Evolutionary conservation across 2,329 filamentous ascomycete genomes (phyloP).

Genomic region (Colletotrichum zoysiae): DNA sequence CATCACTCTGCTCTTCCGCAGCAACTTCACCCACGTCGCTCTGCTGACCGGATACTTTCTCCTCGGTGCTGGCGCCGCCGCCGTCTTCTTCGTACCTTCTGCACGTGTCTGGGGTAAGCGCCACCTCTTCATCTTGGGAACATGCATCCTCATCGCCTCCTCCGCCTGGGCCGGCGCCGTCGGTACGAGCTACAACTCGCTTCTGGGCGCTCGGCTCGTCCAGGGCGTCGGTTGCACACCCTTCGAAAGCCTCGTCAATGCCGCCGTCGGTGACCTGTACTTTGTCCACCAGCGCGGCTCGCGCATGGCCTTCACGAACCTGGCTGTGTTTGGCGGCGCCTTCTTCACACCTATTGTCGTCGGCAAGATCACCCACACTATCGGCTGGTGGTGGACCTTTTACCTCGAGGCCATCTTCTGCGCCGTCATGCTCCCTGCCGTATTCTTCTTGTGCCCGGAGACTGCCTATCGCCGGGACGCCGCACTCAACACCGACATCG

Average conservation of each 20-base stretch:
- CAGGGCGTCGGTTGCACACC: conserved; percentile 90
- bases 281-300: conserved; percentile 87
- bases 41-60: conserved; percentile 90
- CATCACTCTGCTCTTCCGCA: conserved; percentile 74
- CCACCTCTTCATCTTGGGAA: conserved; percentile 86
- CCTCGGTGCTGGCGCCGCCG: conserved; percentile 83
- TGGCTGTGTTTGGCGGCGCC: conserved; percentile 68
- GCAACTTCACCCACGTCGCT: conserved; percentile 80
- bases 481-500: conserved; percentile 77
- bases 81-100: conserved; percentile 87
- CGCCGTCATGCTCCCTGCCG: conserved; percentile 74
- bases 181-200: conserved; percentile 74
- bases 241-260: conserved; percentile 91
- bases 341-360: conserved; percentile 88
- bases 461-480: conserved; percentile 77
- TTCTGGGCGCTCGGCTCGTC: conserved; percentile 83
- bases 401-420: conserved; percentile 90
- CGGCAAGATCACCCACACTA: conserved; percentile 81
- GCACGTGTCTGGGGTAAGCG: conserved; percentile 94
- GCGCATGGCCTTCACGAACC: conserved; percentile 83
- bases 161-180: conserved; percentile 83
- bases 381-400: conserved; percentile 91
- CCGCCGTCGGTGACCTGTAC: conserved; percentile 89
- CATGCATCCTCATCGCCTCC: conserved; percentile 77
- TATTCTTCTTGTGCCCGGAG: conserved; percentile 87